Evolutionary conservation across 768 basidiomycete species (phyloP).

Genomic region (Auriscalpium microsporum): DNA sequence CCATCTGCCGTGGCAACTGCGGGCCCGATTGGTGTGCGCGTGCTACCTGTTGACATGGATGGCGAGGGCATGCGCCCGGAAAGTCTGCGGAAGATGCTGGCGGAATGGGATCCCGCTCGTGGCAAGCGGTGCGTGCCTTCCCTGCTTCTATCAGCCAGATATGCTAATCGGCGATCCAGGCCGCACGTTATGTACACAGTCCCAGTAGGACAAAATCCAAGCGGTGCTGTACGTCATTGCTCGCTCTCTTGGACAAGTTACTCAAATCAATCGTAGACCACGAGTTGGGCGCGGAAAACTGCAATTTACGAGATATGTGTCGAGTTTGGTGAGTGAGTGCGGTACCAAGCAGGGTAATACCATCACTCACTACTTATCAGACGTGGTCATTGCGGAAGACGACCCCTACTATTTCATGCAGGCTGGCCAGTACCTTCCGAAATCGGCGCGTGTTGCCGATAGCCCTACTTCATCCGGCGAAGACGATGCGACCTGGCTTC

Average conservation of each 20-base stretch:
- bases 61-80: conserved; percentile 59
- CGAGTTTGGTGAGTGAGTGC: conserved; percentile 49
- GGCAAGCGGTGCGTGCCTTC: conserved; percentile 38
- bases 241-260: not conserved
- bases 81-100: conserved; percentile 49
- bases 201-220: conserved; percentile 82
- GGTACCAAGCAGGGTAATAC: not conserved
- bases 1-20: conserved; percentile 41
- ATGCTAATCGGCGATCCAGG: conserved; percentile 24
- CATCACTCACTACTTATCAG: conserved; percentile 22
- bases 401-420: conserved; percentile 80
- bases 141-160: not conserved
- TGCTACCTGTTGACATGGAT: conserved; percentile 61
- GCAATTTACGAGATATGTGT: conserved; percentile 77
- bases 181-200: conserved; percentile 70
- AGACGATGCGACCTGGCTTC: conserved; percentile 40
- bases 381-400: conserved; percentile 75
- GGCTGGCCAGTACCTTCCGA: conserved; percentile 44
- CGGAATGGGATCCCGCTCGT: conserved; percentile 57
- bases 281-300: conserved; percentile 56
- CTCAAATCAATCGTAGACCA: conserved; percentile 34
- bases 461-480: conserved; percentile 13
- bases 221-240: conserved; percentile 48
- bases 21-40: conserved; percentile 31
- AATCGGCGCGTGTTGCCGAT: conserved; percentile 23